Evolutionary conservation across 228 moss, liverwort and hornwort genomes (phyloP), one percentile per base, ranked within the genome.

Genomic region (Sphagnum fallax): DNA sequence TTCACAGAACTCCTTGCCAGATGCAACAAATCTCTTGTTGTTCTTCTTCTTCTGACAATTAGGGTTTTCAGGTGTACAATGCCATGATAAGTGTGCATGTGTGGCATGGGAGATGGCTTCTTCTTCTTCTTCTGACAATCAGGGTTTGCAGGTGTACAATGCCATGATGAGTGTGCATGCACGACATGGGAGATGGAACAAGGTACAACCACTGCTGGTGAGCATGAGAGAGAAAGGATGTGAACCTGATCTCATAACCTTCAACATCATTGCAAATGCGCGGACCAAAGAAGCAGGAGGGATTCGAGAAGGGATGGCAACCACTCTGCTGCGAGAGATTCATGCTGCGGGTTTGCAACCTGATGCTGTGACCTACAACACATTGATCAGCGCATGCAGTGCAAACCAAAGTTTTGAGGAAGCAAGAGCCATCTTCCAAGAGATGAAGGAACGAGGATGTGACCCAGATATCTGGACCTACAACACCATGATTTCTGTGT

Each of bases 291-390:
- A 32, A 32, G 32, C 32, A 32, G 93, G 87, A 50, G 82, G 88
- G 52, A 71, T 98, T 67, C 80, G 86, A 71, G 91, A 91, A 53
- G 93, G 93, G 75, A 82, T 88, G 73, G 91, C 90, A 58, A 71
- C 82, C 66, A 79, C 77, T 61, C 79, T 98, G 16, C 63, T 98
- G 71, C 77, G 77, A 65, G 93, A 98, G 74, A 77, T 98, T 55
- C 78, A 65, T 74, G 85, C 82, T 74, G 93, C 91, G 32, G 84
- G 86, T 48, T 66, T 93, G 16, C 93, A 90, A 76, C 89, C 98
- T 62, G 98, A 98, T 78, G 76, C 90, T 4, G 83, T 98, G 8
- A 98, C 93, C 50, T 98, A 90, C 69, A 98, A 98, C 67, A 98
- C 98, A 32, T 81, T 98, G 65, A 83, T 98, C 55, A 89, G 98